Conservation (phyloP, 768 basidiomycete species). For the Dacryopinax primogenitus region DNA sequence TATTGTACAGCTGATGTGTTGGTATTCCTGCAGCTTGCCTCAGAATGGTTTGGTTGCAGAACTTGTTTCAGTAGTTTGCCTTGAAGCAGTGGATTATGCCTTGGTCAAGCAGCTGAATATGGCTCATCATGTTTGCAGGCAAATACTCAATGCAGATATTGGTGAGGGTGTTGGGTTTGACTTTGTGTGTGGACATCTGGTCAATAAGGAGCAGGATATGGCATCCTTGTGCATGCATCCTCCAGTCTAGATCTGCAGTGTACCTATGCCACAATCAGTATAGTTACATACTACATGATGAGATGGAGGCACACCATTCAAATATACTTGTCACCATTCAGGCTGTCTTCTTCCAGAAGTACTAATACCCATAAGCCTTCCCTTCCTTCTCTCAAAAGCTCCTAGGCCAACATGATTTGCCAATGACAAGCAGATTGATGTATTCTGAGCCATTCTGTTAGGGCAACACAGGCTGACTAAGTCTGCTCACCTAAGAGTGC, state of each 20-base stretch:
- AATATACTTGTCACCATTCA: conserved; percentile 32
- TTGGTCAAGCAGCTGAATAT: conserved; percentile 30
- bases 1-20: no score
- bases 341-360: conserved; percentile 28
- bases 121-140: conserved; percentile 29
- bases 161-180: conserved; percentile 17
- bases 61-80: conserved; percentile 28
- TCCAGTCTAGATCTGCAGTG: conserved; percentile 22
- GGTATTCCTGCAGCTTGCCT: no score
- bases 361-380: conserved; percentile 23
- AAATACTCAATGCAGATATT: conserved; percentile 27
- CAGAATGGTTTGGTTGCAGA: no score
- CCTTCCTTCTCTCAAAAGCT: no score
- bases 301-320: conserved; percentile 25
- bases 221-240: conserved; percentile 20
- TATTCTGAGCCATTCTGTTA: conserved; percentile 29
- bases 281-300: background rate
- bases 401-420: no score
- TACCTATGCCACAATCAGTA: conserved; percentile 20
- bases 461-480: no score
- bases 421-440: conserved; percentile 27
- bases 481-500: no score
- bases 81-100: conserved; percentile 31
- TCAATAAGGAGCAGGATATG: conserved; percentile 25
- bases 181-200: conserved; percentile 27